Evolutionary conservation across 176 grass and related monocot species (phyloP), one percentile per base, ranked within the genome.

Genomic region (Elymus sibiricus): DNA sequence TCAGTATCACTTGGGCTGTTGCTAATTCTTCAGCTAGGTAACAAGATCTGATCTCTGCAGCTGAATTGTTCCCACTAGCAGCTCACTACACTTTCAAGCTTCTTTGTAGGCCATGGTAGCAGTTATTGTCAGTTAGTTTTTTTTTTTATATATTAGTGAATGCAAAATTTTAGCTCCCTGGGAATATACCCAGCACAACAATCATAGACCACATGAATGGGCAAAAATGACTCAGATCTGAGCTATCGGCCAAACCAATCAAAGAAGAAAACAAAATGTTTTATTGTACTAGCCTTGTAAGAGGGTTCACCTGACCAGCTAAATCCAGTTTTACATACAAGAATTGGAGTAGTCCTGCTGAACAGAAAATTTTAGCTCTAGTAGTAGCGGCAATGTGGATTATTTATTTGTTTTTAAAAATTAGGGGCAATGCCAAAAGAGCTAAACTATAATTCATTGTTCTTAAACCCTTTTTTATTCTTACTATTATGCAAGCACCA

Each of bases 121-220:
- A 61, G 27, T 49, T 72, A 11, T 61, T 43, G 31, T 1, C 5
- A 71, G 68, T 71, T 58, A 1, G 55, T 58, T 58, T 55, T 9
- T 9, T 1, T 11, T 21, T 11, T 35, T 19, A 13, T 19, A 11
- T 44, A 72, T 27, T 55, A 6, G 10, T 74, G 27, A n/a, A 32
- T 64, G 11, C 39, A 84, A 70, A 79, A 63, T n/a, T n/a, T n/a
- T n/a, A 15, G 25, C 22, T 17, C 26, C 29, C 56, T 74, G 9
- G 43, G 81, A 84, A 89, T 89, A 89, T 89, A 26, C 82, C 67
- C 22, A 9, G 81, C 11, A 65, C 76, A 79, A 17, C 11, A 17
- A 17, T 5, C 64, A 28, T 29, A 6, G 11, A 28, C 21, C 74
- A 21, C 65, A 73, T 17, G 73, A 76, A 44, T 28, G 3, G 24